Base-by-base conservation (phyloP, 116 monocot genomes). In the Trichopus zeylanicus region DNA sequence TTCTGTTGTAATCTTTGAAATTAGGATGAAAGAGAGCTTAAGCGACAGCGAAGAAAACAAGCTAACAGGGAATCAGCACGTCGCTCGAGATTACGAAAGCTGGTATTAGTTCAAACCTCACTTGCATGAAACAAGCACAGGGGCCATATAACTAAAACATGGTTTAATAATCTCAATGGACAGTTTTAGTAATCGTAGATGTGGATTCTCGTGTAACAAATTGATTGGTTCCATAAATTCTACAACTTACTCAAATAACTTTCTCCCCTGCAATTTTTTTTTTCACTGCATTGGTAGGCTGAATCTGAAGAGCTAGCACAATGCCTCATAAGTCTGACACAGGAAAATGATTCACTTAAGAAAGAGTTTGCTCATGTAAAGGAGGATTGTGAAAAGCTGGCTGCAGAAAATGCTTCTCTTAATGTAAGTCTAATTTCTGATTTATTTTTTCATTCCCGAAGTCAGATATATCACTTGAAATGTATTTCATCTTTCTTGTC, bases 11-110 rank as follows among this genome's bases (percentile, higher is more conserved):
- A 42, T 42, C n/a, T 42, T n/a, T 3, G 1, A 42, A 42, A 13
- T 42, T 27, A 67, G 67, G 67, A 67, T 57, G 67, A 67, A 28
- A 56, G 56, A 25, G 57, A 57, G 30, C 30, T 67, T 29, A 67
- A 67, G 48, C 56, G 56, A 13, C 57, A 67, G n/a, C 12, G 39
- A 55, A 34, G 65, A 39, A 65, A 65, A 20, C 53, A 65, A 37
- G 53, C 65, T 1, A 55, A 67, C 56, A 56, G 67, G 35, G 57
- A 67, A 11, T 67, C 67, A 0, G 67, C 67, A 10, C 57, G 56
- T 19, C 24, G 54, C 2, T 62, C 54, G 0, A 60, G 51, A 25
- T 46, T 56, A 19, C 34, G 61, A 11, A 55, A 48, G 35, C 46
- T 53, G 52, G 60, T 55, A 28, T 18, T 13, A 16, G 3, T 42